These are phyloP conservation scores for Kingdonia uniflora DNA, from an alignment of 164 flowering plant species.

Conservation along the genomic window DNA sequence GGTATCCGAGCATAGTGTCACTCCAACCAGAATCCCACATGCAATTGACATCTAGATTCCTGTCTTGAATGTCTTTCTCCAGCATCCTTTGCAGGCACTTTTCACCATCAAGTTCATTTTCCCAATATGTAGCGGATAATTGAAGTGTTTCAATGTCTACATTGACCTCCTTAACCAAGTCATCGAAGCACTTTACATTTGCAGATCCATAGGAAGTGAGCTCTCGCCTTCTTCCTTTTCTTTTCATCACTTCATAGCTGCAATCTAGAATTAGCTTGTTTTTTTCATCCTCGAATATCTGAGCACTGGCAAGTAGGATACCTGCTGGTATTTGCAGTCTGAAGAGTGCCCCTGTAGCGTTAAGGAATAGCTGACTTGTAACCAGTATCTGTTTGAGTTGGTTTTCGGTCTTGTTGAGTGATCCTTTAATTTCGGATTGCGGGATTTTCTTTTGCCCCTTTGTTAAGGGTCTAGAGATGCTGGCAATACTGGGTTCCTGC, in stretches of 20 bases:
- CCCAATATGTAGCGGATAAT: conserved; percentile 20
- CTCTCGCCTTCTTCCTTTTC: conserved; percentile 64
- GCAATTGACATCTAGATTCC: conserved; percentile 43
- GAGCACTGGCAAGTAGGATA: conserved; percentile 31
- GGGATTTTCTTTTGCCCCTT: conserved; percentile 11
- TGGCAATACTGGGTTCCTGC: conserved; percentile 8
- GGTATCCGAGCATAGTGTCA: conserved; percentile 18
- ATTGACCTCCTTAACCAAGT: conserved; percentile 50
- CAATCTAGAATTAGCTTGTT: conserved; percentile 46
- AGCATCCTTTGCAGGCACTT: conserved; percentile 44
- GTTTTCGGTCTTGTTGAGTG: conserved; percentile 45
- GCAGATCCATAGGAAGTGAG: conserved; percentile 17
- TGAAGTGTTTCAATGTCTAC: conserved; percentile 43
- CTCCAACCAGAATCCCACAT: conserved; percentile 92
- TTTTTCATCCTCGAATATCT: conserved; percentile 21
- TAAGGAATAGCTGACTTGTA: conserved; percentile 50
- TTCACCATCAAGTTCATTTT: conserved; percentile 23
- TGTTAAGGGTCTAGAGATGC: conserved; percentile 9
- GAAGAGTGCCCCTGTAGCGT: conserved; percentile 84
- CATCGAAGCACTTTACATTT: conserved; percentile 40
- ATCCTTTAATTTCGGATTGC: conserved; percentile 17
- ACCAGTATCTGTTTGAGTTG: conserved; percentile 56
- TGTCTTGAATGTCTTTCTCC: conserved; percentile 38
- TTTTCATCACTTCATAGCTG: conserved; percentile 62
- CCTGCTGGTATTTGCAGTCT: conserved; percentile 50